A percentile compares a stretch with the other conserved stretches of the same genome.
Conservation (phyloP, 805 yeast genomes). For the Candida arabinofermentans region DNA sequence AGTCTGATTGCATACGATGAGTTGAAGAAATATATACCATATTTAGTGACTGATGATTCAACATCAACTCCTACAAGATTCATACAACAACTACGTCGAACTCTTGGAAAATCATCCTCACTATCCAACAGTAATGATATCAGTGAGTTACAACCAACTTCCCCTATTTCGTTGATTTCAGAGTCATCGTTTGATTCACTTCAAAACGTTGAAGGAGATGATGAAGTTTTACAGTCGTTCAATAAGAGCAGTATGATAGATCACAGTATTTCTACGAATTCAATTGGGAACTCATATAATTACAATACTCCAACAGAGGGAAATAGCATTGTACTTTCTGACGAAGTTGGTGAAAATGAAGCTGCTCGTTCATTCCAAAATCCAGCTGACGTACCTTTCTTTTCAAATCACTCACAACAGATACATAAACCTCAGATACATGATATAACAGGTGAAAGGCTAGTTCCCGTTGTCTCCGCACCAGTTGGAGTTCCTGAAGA, state of each 20-base stretch:
- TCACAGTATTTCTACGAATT: neutral
- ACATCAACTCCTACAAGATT: constrained; percentile 53
- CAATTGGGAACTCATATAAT: neutral
- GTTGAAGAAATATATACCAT: constrained; percentile 28
- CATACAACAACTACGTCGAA: constrained; percentile 48
- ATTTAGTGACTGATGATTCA: constrained; percentile 38
- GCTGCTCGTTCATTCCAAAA: too few relatives aligned
- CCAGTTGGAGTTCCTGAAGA: constrained; percentile 22
- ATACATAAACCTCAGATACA: constrained; percentile 1
- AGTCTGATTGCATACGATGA: constrained; percentile 63
- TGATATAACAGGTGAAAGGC: constrained; percentile 21
- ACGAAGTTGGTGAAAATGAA: too few relatives aligned
- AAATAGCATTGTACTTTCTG: constrained; percentile 3
- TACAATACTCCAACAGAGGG: neutral
- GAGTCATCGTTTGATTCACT: constrained; percentile 11
- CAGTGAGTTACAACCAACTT: constrained; percentile 3
- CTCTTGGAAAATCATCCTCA: constrained; percentile 27
- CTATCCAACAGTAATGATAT: constrained; percentile 1
- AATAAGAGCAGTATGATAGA: neutral
- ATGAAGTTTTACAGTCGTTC: neutral
- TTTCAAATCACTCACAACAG: too few relatives aligned
- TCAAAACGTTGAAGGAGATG: neutral
- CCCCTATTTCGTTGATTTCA: constrained; percentile 19
- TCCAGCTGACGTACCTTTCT: too few relatives aligned
- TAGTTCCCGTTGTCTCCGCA: constrained; percentile 34